These are phyloP conservation scores for Botrytis cinerea DNA, from an alignment of 2,329 filamentous ascomycete species.

Conservation along the genomic window DNA sequence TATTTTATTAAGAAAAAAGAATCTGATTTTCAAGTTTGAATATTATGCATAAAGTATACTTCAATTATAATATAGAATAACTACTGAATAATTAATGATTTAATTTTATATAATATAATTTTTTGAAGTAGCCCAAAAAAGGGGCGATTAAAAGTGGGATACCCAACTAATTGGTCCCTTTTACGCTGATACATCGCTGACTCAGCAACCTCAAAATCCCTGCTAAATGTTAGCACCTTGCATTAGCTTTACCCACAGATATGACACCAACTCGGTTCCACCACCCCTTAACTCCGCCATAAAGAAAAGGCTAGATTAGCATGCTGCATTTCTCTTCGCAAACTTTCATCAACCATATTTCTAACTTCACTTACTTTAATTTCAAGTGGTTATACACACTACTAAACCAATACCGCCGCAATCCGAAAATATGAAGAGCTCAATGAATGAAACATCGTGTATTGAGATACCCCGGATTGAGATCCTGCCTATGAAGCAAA, in stretches of 20 bases:
- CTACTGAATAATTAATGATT: too few species aligned
- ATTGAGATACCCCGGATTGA: constrained; percentile 24
- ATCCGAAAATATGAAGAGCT: too few species aligned
- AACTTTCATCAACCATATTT: background rate
- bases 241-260: constrained; percentile 5
- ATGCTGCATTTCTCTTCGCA: background rate
- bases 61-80: too few species aligned
- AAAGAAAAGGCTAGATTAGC: constrained; percentile 7
- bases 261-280: background rate
- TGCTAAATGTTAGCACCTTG: constrained; percentile 4
- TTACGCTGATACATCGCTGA: background rate
- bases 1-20: too few species aligned
- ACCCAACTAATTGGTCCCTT: background rate
- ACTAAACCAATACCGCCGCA: background rate
- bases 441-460: background rate
- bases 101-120: too few species aligned
- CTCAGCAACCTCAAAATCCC: background rate
- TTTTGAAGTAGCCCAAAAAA: too few species aligned
- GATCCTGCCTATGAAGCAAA: constrained; percentile 28
- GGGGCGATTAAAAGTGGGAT: too few species aligned
- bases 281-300: background rate
- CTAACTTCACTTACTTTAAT: background rate
- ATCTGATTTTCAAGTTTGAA: too few species aligned
- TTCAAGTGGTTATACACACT: background rate
- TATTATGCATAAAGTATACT: too few species aligned